phyloP scores from a whole-genome alignment of 1,139 yeast species.

The Hyphopichia burtonii region DNA sequence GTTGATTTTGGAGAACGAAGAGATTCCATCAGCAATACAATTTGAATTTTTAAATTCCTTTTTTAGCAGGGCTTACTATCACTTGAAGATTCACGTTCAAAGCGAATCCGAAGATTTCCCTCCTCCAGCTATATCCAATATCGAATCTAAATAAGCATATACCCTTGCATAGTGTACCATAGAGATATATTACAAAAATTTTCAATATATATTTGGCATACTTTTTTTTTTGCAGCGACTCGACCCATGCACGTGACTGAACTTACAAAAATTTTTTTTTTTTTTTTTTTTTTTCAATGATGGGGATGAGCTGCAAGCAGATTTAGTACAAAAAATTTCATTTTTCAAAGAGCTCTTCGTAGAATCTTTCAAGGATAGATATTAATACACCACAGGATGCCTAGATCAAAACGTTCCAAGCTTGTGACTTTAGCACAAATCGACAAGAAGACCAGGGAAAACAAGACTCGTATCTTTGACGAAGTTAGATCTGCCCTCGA shows the following conservation, averaged over 20 bases:
- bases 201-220: too few species aligned
- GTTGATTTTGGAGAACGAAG: conserved; percentile 7
- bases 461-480: conserved; percentile 86
- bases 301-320: conserved; percentile 11
- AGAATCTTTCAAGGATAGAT: conserved; percentile 1
- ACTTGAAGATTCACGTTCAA: neutral
- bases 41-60: conserved; percentile 5
- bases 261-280: neutral
- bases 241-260: neutral
- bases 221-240: conserved; percentile 2
- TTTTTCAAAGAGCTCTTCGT: neutral
- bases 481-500: conserved; percentile 85
- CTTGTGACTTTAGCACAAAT: conserved; percentile 95
- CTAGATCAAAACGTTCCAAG: conserved; percentile 92
- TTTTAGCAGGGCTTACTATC: neutral
- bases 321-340: neutral
- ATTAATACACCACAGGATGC: conserved; percentile 50
- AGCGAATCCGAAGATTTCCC: neutral
- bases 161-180: neutral
- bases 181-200: conserved; percentile 1
- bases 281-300: conserved; percentile 2
- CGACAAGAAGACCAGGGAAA: conserved; percentile 91
- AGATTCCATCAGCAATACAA: conserved; percentile 10
- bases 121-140: neutral
- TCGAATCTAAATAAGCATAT: neutral